A percentile compares a stretch with the other conserved stretches of the same genome.
These are phyloP conservation scores for Ophiostoma novo-ulmi DNA, from an alignment of 2,329 filamentous ascomycete genomes.

Conservation along the genomic window DNA sequence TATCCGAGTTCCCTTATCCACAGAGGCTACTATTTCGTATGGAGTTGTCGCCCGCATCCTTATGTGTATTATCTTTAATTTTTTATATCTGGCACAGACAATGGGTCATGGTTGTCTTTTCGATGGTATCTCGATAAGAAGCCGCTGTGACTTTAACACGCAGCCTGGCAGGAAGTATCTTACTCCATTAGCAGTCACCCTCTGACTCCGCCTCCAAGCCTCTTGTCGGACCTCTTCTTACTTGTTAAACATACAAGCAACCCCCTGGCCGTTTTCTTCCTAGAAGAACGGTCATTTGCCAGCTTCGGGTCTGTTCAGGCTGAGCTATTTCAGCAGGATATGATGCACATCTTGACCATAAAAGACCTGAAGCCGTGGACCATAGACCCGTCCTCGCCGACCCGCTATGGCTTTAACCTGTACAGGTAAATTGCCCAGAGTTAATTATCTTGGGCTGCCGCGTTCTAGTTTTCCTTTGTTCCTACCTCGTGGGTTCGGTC, in stretches of 20 bases:
- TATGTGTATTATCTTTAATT: not conserved
- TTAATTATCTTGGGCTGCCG: not conserved
- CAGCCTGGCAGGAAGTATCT: not conserved
- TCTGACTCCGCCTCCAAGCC: not conserved
- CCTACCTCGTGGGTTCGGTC: not conserved
- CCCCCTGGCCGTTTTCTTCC: not conserved
- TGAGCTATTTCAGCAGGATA: too few relatives aligned
- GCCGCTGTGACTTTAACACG: not conserved
- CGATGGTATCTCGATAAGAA: constrained; percentile 1
- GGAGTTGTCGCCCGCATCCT: not conserved
- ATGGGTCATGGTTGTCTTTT: not conserved
- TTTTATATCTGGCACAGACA: not conserved
- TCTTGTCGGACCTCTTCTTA: not conserved
- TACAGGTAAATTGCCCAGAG: not conserved
- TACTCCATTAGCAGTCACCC: not conserved
- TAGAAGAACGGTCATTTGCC: not conserved
- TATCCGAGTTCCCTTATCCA: not conserved
- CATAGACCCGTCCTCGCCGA: not conserved
- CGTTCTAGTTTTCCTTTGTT: not conserved
- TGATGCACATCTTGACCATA: not conserved
- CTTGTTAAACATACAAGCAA: not conserved
- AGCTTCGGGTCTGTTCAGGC: not conserved
- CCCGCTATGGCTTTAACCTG: not conserved
- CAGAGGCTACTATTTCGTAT: not conserved
- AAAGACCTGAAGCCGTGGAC: not conserved